phyloP scores from a whole-genome alignment of 2,329 filamentous ascomycete genomes.

The Ophiostoma sp. region DNA sequence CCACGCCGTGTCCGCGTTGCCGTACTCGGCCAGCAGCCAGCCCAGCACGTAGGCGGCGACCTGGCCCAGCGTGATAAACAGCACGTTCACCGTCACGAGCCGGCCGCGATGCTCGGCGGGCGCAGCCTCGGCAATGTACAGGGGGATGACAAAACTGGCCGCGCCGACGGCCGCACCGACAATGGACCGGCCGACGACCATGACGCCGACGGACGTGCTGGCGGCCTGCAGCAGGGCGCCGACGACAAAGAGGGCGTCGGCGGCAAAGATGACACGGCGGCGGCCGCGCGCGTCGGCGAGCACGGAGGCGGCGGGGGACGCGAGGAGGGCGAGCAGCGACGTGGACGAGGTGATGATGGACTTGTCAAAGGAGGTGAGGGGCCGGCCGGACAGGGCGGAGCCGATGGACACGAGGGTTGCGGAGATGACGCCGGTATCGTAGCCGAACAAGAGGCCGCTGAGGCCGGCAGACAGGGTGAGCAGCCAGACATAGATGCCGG shows the following conservation, averaged over 20 bases:
- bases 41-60: constrained; percentile 83
- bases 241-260: constrained; percentile 61
- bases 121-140: constrained; percentile 84
- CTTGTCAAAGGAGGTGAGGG: constrained; percentile 59
- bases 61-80: constrained; percentile 84
- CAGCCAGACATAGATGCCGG: constrained; percentile 52
- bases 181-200: constrained; percentile 63
- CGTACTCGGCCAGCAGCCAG: constrained; percentile 62
- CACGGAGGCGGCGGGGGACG: constrained; percentile 60
- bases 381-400: constrained; percentile 51
- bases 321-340: constrained; percentile 58
- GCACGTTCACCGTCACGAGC: constrained; percentile 72
- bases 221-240: constrained; percentile 63
- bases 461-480: constrained; percentile 62
- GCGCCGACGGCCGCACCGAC: constrained; percentile 70
- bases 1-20: constrained; percentile 59
- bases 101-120: constrained; percentile 71
- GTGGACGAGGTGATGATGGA: constrained; percentile 67
- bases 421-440: constrained; percentile 65
- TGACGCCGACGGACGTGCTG: constrained; percentile 52
- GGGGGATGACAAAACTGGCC: constrained; percentile 74
- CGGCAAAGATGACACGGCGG: constrained; percentile 57
- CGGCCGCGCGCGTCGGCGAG: constrained; percentile 59
- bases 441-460: constrained; percentile 63
- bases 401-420: constrained; percentile 62